phyloP scores from a whole-genome alignment of 768 basidiomycete genomes.

The Rhizopogon roseolus region DNA sequence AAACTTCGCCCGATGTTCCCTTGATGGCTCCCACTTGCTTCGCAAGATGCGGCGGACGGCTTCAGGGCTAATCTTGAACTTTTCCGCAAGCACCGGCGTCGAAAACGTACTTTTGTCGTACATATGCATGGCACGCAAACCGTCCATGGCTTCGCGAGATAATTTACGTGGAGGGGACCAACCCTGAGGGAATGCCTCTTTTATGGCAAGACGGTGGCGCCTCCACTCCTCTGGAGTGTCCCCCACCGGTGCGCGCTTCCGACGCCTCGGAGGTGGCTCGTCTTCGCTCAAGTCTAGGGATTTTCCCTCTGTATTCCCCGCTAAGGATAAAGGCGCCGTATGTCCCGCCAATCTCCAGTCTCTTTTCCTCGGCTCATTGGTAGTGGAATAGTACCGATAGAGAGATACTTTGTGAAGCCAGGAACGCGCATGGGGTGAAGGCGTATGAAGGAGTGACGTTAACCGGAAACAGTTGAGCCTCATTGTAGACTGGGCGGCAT shows the following conservation, averaged over 20 bases:
- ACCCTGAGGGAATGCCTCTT: constrained; percentile 53
- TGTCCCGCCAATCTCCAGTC: constrained; percentile 28
- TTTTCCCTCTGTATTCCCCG: constrained; percentile 13
- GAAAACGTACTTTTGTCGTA: constrained; percentile 61
- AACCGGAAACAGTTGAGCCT: background rate
- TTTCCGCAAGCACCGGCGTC: constrained; percentile 64
- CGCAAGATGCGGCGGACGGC: constrained; percentile 75
- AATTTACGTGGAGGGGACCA: constrained; percentile 81
- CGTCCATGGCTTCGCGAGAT: constrained; percentile 81
- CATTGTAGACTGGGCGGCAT: background rate
- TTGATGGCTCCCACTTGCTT: constrained; percentile 64
- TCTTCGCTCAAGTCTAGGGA: constrained; percentile 24
- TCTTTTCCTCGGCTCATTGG: constrained; percentile 15
- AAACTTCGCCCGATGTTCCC: constrained; percentile 45
- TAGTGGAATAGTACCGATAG: constrained; percentile 22
- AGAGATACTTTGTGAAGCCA: constrained; percentile 3
- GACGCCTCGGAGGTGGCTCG: constrained; percentile 22
- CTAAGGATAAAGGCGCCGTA: constrained; percentile 25
- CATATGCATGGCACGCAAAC: constrained; percentile 60
- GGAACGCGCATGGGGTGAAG: constrained; percentile 1
- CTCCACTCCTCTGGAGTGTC: constrained; percentile 42
- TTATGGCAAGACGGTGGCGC: constrained; percentile 46
- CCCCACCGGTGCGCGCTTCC: constrained; percentile 9
- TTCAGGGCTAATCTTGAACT: constrained; percentile 78
- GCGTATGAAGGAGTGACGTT: background rate